phyloP scores from a whole-genome alignment of 768 basidiomycete genomes.

The Suillus discolor region DNA sequence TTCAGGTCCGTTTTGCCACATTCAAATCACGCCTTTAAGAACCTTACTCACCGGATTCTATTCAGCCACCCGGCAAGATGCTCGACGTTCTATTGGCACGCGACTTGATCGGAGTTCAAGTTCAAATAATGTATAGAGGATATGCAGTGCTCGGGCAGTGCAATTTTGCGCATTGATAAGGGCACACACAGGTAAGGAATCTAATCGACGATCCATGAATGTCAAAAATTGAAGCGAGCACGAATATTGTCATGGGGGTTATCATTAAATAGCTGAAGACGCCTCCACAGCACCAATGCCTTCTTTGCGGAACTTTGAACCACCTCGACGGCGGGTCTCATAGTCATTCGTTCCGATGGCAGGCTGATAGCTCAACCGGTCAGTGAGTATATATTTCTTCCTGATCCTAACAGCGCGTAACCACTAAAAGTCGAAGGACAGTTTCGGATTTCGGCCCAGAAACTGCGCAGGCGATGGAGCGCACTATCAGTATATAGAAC shows the following conservation, averaged over 20 bases:
- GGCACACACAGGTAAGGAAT: conserved; percentile 19
- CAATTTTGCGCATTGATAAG: conserved; percentile 24
- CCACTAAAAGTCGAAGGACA: conserved; percentile 23
- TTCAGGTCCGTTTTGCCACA: conserved; percentile 19
- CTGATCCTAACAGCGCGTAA: conserved; percentile 5
- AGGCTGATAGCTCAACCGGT: conserved; percentile 26
- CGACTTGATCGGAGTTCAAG: conserved; percentile 21
- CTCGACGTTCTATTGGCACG: conserved; percentile 18
- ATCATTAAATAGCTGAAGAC: conserved; percentile 21
- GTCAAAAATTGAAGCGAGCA: conserved; percentile 27
- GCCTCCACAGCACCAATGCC: conserved; percentile 14
- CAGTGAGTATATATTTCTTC: conserved; percentile 16
- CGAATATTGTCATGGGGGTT: conserved; percentile 26
- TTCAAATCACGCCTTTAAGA: neutral
- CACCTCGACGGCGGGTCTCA: conserved; percentile 18
- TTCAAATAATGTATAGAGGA: conserved; percentile 28
- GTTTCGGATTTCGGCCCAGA: conserved; percentile 19
- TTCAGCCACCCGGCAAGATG: conserved; percentile 26
- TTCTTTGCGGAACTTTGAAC: conserved; percentile 24
- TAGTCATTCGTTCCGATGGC: conserved; percentile 20
- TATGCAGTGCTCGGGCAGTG: conserved; percentile 16
- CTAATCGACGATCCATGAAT: conserved; percentile 21
- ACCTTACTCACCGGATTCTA: neutral
- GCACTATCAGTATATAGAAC: too few species aligned
- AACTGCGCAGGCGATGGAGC: too few species aligned